Evolutionary conservation across 352 stramenopile species (phyloP).

Genomic region (Globisporangium orthogonon): DNA sequence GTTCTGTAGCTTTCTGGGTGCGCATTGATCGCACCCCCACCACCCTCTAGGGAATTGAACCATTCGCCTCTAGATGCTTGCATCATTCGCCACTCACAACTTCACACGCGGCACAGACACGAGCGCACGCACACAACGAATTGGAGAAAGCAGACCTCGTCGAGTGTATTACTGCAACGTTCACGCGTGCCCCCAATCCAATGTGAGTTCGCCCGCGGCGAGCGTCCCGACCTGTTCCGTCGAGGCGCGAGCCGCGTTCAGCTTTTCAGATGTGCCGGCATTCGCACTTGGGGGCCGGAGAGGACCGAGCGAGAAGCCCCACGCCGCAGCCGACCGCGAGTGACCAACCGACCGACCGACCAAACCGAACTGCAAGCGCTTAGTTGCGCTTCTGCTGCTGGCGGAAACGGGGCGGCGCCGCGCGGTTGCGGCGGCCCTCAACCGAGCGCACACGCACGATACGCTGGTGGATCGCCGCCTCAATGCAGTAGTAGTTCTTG

Average conservation of each 20-base stretch:
- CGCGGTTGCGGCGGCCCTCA: conserved; percentile 90
- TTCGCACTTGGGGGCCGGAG: too few species aligned
- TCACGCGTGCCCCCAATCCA: background rate
- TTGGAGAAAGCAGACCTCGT: conserved; percentile 1
- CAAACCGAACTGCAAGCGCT: too few species aligned
- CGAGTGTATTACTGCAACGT: conserved; percentile 1
- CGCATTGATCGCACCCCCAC: too few species aligned
- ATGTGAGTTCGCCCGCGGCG: too few species aligned
- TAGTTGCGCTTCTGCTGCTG: conserved; percentile 28
- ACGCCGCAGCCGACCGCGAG: too few species aligned
- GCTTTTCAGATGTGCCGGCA: background rate
- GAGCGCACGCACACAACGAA: background rate
- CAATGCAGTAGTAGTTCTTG: conserved; percentile 99
- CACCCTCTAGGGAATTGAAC: too few species aligned
- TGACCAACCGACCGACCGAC: too few species aligned
- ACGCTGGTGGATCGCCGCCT: conserved; percentile 98
- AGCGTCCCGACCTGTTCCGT: too few species aligned
- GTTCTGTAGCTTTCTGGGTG: too few species aligned
- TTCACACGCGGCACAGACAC: background rate
- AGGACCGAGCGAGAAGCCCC: background rate
- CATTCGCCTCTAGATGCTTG: too few species aligned
- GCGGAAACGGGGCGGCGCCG: conserved; percentile 87
- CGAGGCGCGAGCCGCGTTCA: background rate
- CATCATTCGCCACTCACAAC: too few species aligned
- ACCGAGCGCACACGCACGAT: conserved; percentile 97